Base-by-base conservation (phyloP, 352 stramenopile species). In the Phytophthora lateralis region DNA sequence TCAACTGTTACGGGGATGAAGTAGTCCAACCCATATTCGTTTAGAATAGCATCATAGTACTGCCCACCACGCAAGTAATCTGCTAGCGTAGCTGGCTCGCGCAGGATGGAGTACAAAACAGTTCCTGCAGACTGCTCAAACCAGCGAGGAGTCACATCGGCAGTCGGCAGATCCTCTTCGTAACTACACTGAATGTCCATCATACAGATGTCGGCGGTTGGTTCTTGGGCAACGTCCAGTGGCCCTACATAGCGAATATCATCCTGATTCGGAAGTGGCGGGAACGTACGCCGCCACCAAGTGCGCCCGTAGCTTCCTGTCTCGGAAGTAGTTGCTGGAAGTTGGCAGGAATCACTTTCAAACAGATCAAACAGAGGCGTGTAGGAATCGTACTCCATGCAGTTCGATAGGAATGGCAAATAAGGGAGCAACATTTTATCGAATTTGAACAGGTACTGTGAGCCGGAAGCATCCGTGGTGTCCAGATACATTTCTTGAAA, bases 341-440 rank as follows among this genome's bases (percentile, higher is more conserved):
- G 66, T 27, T 83, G 45, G 46, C 97, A 99, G 41, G 95, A 48
- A n/a, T 91, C 78, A 55, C 78, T 97, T 63, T 98, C 96, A 15
- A 98, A 78, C 1, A 98, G 55, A 47, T 96, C 80, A 46, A 96
- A 98, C 0, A 98, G 69, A 3, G 95, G 91, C 58, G 99, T 88
- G 52, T 98, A 94, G 61, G 90, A 98, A 79, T 99, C 97, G 60
- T 98, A 99, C 47, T 96, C 88, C 72, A 89, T 86, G 72, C 97
- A 99, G 50, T 97, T 98, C 6, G 93, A 98, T 46, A 98, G 90
- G 60, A 98, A 99, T 7, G 97, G 97, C 27, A 99, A 47, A 64
- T 99, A 99, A 6, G 97, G 89, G 0, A 99, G 69, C 50, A 98
- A 27, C 17, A 95, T 45, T 35, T 88, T 91, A 15, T 92, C 71